Percentiles rank a stretch among this genome's conserved stretches.
Conservation (phyloP, 768 basidiomycete species). For the Termitomyces eurrhizus region DNA sequence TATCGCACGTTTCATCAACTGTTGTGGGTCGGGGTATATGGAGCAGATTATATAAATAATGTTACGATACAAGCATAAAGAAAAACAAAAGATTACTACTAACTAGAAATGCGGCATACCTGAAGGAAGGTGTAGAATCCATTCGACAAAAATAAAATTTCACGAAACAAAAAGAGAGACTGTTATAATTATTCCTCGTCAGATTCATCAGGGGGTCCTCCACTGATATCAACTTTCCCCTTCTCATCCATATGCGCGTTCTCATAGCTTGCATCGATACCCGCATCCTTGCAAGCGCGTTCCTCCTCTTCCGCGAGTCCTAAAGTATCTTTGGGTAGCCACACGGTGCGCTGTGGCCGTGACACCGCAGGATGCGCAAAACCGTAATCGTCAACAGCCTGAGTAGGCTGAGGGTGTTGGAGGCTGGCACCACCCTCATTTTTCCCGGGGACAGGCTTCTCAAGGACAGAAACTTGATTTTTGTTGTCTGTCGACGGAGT, state of each 20-base stretch:
- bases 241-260: conserved; percentile 58
- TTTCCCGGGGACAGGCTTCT: neutral
- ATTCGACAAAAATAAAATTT: neutral
- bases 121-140: neutral
- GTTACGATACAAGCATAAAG: neutral
- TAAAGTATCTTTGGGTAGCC: conserved; percentile 78
- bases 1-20: neutral
- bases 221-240: conserved; percentile 54
- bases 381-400: conserved; percentile 46
- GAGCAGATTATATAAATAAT: neutral
- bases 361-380: conserved; percentile 87
- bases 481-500: neutral
- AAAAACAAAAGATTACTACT: neutral
- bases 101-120: neutral
- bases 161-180: neutral
- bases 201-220: conserved; percentile 28
- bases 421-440: conserved; percentile 7
- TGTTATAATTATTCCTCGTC: conserved; percentile 7
- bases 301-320: conserved; percentile 64
- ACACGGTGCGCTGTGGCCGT: conserved; percentile 71
- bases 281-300: conserved; percentile 44
- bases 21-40: neutral
- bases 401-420: neutral
- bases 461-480: neutral
- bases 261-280: conserved; percentile 44